Evolutionary conservation across 306 rosid species (phyloP).

Genomic region (Arachis hypogaea): DNA sequence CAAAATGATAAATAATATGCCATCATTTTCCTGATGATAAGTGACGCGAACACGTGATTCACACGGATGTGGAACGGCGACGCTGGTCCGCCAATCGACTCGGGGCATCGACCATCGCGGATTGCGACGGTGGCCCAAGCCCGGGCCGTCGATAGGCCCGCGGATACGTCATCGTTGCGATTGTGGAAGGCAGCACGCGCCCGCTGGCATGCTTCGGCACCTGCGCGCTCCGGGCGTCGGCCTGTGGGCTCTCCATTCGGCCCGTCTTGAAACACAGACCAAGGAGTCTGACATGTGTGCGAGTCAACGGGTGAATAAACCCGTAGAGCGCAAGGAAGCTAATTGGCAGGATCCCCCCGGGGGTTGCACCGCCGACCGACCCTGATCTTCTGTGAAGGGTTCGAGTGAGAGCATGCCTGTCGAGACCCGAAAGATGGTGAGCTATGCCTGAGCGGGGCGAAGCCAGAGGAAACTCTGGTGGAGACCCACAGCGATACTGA

Average conservation of each 20-base stretch:
- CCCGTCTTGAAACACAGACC: conserved; percentile 5
- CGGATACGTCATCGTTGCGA: neutral
- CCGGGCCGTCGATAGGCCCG: neutral
- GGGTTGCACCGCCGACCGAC: conserved; percentile 13
- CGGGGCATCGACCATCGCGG: neutral
- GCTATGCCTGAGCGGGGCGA: conserved; percentile 54
- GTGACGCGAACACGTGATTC: too few species aligned
- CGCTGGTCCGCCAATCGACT: neutral
- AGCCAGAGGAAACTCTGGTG: conserved; percentile 45
- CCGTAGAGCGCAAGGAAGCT: neutral
- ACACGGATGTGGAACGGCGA: too few species aligned
- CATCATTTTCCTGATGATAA: too few species aligned
- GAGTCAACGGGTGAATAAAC: conserved; percentile 3
- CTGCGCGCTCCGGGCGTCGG: neutral
- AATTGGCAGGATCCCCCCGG: neutral
- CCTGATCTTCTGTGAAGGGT: conserved; percentile 11
- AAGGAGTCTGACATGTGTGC: conserved; percentile 10
- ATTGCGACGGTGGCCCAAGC: neutral
- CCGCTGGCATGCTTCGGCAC: neutral
- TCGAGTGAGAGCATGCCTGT: conserved; percentile 9
- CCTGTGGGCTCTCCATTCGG: conserved; percentile 8
- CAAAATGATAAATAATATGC: too few species aligned
- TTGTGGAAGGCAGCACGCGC: neutral
- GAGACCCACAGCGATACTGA: conserved; percentile 27
- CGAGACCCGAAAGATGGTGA: conserved; percentile 45